Percentiles rank a stretch among this genome's conserved stretches.
phyloP scores from a whole-genome alignment of 2,329 filamentous ascomycete genomes.

The Venturia nashicola region DNA sequence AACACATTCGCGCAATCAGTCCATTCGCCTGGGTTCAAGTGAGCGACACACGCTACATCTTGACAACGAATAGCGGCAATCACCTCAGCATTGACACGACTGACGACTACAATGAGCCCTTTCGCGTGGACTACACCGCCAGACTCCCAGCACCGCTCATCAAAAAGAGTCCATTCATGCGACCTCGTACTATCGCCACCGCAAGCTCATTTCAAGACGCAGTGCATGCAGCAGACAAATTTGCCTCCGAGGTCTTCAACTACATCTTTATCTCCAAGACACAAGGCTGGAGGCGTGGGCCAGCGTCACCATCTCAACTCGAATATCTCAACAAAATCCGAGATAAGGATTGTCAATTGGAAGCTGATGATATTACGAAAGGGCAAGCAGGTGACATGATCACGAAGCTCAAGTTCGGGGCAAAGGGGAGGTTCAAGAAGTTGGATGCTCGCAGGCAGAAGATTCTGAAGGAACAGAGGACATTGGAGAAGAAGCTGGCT shows the following conservation, averaged over 20 bases:
- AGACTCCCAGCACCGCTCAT: conserved; percentile 20
- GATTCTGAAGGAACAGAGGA: conserved; percentile 27
- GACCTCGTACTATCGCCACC: conserved; percentile 55
- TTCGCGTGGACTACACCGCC: conserved; percentile 29
- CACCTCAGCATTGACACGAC: conserved; percentile 47
- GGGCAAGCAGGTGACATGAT: conserved; percentile 84
- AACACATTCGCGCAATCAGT: conserved; percentile 66
- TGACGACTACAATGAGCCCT: conserved; percentile 34
- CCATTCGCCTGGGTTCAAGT: conserved; percentile 73
- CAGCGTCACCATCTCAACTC: conserved; percentile 51
- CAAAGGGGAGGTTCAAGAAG: conserved; percentile 46
- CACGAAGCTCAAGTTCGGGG: conserved; percentile 78
- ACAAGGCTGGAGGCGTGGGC: conserved; percentile 62
- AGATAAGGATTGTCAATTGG: conserved; percentile 41
- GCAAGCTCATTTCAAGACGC: conserved; percentile 58
- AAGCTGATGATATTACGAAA: conserved; percentile 51
- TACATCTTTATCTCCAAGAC: conserved; percentile 52
- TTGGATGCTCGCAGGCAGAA: conserved; percentile 21
- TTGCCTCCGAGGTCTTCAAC: conserved; percentile 54
- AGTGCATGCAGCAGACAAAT: conserved; percentile 76
- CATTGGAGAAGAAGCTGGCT: conserved; percentile 33
- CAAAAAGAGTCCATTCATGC: conserved; percentile 45
- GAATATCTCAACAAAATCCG: conserved; percentile 57
- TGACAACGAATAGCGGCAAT: conserved; percentile 49
- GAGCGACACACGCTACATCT: conserved; percentile 55